These are phyloP conservation scores for Arthroderma sp. DNA, from an alignment of 2,329 filamentous ascomycete genomes.

Conservation along the genomic window DNA sequence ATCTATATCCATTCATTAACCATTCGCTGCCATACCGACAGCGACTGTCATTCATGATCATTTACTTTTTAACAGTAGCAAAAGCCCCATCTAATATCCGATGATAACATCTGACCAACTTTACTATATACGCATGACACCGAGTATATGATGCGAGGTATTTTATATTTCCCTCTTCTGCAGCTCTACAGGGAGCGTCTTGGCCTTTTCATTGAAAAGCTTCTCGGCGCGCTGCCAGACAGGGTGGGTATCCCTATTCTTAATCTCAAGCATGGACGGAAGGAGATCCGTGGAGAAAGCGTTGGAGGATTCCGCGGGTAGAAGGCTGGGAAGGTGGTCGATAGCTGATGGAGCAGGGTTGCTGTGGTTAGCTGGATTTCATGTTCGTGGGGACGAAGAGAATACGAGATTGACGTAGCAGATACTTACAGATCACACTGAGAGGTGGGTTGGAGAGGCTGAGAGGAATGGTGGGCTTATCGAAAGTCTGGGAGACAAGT, in stretches of 20 bases:
- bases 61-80: too few relatives aligned
- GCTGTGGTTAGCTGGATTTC: neutral
- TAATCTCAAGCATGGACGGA: constrained; percentile 62
- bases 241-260: constrained; percentile 53
- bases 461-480: constrained; percentile 71
- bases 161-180: constrained; percentile 7
- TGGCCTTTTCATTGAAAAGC: constrained; percentile 71
- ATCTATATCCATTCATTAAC: too few relatives aligned
- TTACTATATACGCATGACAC: too few relatives aligned
- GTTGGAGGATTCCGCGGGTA: constrained; percentile 78
- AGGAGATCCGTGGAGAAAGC: constrained; percentile 68
- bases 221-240: constrained; percentile 83
- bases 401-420: neutral
- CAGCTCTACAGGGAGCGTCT: constrained; percentile 44
- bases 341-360: constrained; percentile 32
- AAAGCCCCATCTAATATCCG: too few relatives aligned
- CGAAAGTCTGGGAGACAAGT: constrained; percentile 47
- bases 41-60: too few relatives aligned
- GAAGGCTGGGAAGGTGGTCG: constrained; percentile 68
- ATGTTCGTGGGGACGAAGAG: neutral
- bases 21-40: too few relatives aligned
- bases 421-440: constrained; percentile 54
- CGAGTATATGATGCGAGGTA: too few relatives aligned
- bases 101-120: too few relatives aligned
- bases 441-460: constrained; percentile 47